Conservation (phyloP, 208 protist species). For the Crithidia expoeki region DNA sequence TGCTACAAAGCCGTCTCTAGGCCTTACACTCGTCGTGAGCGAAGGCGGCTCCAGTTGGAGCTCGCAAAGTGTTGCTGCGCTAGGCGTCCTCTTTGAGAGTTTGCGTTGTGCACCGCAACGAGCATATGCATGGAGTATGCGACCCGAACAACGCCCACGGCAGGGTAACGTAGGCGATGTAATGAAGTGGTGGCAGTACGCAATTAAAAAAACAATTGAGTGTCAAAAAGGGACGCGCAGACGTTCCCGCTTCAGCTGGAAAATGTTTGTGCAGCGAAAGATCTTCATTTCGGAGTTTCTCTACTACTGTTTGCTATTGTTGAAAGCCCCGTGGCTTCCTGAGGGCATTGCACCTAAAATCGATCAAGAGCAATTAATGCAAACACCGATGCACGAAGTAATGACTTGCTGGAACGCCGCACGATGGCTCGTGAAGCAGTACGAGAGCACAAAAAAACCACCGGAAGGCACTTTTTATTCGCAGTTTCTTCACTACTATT, state of each 20-base stretch:
- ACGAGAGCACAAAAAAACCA: background rate
- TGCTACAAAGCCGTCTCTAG: background rate
- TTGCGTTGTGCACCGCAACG: conserved; percentile 24
- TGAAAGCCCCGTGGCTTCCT: conserved; percentile 38
- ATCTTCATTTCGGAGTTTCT: conserved; percentile 22
- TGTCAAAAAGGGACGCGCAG: conserved; percentile 5
- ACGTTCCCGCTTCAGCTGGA: conserved; percentile 34
- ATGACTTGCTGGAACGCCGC: conserved; percentile 37
- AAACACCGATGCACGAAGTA: conserved; percentile 16
- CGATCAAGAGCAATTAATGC: conserved; percentile 17
- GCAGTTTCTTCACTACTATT: conserved; percentile 22
- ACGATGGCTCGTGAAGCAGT: conserved; percentile 19
- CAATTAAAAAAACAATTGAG: conserved; percentile 17
- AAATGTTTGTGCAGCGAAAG: conserved; percentile 21
- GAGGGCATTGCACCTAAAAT: background rate
- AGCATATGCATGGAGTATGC: conserved; percentile 9
- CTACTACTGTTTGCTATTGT: conserved; percentile 14
- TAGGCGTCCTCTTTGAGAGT: conserved; percentile 25
- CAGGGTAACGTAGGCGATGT: background rate
- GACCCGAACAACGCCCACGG: conserved; percentile 14
- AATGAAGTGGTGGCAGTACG: conserved; percentile 38
- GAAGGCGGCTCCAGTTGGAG: conserved; percentile 8
- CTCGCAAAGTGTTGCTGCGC: conserved; percentile 2
- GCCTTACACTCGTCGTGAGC: background rate
- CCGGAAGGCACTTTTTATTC: conserved; percentile 17